Percentiles rank a stretch among this genome's conserved stretches.
Evolutionary conservation across 257 asterid genomes (phyloP).

Genomic region (Fraxinus excelsior): DNA sequence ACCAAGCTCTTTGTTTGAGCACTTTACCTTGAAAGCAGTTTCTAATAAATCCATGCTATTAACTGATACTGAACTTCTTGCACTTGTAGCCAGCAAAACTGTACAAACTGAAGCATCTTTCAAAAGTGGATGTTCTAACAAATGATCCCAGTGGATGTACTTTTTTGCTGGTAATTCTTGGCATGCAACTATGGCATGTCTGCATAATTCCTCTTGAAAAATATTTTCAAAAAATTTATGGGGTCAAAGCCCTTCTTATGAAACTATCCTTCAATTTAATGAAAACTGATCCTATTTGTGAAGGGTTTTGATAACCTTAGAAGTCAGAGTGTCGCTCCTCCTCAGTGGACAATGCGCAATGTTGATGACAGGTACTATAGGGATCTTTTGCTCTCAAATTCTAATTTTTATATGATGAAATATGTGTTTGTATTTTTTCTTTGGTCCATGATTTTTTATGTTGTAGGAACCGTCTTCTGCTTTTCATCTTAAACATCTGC

Average conservation of each 20-base stretch:
- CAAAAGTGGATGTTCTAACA: conserved; percentile 86
- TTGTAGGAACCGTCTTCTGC: conserved; percentile 83
- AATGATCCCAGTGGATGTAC: conserved; percentile 99
- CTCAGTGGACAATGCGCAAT: conserved; percentile 99
- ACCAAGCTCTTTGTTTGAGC: conserved; percentile 6
- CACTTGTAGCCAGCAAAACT: conserved; percentile 72
- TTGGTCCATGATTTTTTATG: conserved; percentile 19
- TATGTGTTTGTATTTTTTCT: too few relatives aligned
- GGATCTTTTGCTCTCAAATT: background rate
- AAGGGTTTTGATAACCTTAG: conserved; percentile 98
- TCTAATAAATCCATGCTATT: conserved; percentile 9
- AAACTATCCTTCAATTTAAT: conserved; percentile 24
- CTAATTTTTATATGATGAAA: conserved; percentile 10
- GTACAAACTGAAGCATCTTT: conserved; percentile 94
- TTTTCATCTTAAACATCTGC: conserved; percentile 79
- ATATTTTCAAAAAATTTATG: conserved; percentile 5
- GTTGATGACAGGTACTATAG: conserved; percentile 80
- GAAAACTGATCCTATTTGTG: conserved; percentile 29
- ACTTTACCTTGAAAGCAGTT: conserved; percentile 9
- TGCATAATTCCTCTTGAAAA: conserved; percentile 10
- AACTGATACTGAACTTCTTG: conserved; percentile 29
- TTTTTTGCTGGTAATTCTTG: conserved; percentile 68
- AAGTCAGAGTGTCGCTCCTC: conserved; percentile 92
- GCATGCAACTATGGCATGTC: conserved; percentile 7
- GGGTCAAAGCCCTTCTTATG: background rate